Evolutionary conservation across 805 yeast genomes (phyloP), one percentile per base, ranked within the genome.

Genomic region (Torulaspora quercuum): DNA sequence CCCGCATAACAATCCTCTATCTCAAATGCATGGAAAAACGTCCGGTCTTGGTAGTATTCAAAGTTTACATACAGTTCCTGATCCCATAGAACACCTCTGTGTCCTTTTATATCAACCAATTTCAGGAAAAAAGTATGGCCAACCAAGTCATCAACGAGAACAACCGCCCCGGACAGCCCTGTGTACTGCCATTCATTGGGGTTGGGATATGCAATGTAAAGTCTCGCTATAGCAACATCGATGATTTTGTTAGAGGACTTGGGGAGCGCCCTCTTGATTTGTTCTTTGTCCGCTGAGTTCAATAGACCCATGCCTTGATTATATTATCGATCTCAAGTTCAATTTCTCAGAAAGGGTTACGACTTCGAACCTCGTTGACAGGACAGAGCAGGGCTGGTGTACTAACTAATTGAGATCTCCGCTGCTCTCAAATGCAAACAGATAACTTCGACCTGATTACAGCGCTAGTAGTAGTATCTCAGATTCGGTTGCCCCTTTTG

Each of bases 21-120:
- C 65, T 92, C 98, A 64, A 92, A 92, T 5, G 94, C 72, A 59
- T 92, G 97, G 71, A 92, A 92, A 63, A 86, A 92, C 25, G 95
- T 79, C 20, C 98, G 75, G 61, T 92, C 98, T 61, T 92, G 97
- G 55, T 84, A 76, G 63, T 92, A 92, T 50, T 81, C 80, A 60
- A 92, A 88, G 52, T 85, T 82, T 8, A 86, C 80, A 53, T 85
- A 90, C 32, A 92, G 63, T 61, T 92, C 98, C 61, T 92, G 98
- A 61, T 92, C 98, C 98, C 98, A 92, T 0, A 92, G 48, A 0
- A 92, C 95, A 22, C 97, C 97, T 26, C 82, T 68, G 44, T 78
- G 74, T 5, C 94, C 95, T 24, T 69, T 55, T 20, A 90, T 78
- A 54, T 92, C 98, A 5, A 92, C 94, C 35, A 92, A 58, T 59